A percentile compares a stretch with the other conserved stretches of the same genome.
Evolutionary conservation across 148 eudicot genomes (phyloP).

Genomic region (Tetragonia tetragonoides): DNA sequence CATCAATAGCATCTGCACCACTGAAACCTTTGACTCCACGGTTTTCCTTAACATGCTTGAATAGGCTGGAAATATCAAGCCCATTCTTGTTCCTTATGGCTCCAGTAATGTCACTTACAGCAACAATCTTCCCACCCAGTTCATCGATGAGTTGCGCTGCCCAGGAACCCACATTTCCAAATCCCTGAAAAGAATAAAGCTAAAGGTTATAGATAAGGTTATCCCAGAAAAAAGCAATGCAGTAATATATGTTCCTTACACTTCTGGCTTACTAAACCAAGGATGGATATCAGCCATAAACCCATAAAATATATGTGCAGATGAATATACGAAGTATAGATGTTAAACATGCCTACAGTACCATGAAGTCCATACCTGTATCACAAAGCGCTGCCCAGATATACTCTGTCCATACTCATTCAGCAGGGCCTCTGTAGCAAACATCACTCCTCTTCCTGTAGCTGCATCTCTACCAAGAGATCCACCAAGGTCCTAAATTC

Average conservation of each 20-base stretch:
- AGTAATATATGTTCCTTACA: not conserved
- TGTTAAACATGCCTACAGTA: not conserved
- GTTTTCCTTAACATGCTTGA: conserved; percentile 60
- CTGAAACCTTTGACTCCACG: conserved; percentile 84
- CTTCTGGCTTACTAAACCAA: too few species aligned
- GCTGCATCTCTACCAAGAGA: conserved; percentile 99
- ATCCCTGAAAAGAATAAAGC: conserved; percentile 54
- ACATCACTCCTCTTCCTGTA: conserved; percentile 94
- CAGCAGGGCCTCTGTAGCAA: conserved; percentile 89
- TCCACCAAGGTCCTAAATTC: conserved; percentile 90
- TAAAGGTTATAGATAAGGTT: not conserved
- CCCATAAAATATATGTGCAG: too few species aligned
- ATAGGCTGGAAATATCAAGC: conserved; percentile 65
- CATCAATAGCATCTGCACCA: conserved; percentile 59
- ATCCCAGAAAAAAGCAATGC: not conserved
- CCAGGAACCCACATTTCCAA: conserved; percentile 97
- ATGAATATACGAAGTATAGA: not conserved
- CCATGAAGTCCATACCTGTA: conserved; percentile 55
- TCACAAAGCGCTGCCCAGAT: conserved; percentile 82
- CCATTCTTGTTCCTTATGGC: conserved; percentile 80
- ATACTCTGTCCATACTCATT: conserved; percentile 79
- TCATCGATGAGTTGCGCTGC: conserved; percentile 85
- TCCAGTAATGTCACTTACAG: conserved; percentile 86
- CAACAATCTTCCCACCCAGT: conserved; percentile 81
- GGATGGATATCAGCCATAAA: too few species aligned